phyloP scores from a whole-genome alignment of 768 basidiomycete species.

The Naganishia friedmannii region DNA sequence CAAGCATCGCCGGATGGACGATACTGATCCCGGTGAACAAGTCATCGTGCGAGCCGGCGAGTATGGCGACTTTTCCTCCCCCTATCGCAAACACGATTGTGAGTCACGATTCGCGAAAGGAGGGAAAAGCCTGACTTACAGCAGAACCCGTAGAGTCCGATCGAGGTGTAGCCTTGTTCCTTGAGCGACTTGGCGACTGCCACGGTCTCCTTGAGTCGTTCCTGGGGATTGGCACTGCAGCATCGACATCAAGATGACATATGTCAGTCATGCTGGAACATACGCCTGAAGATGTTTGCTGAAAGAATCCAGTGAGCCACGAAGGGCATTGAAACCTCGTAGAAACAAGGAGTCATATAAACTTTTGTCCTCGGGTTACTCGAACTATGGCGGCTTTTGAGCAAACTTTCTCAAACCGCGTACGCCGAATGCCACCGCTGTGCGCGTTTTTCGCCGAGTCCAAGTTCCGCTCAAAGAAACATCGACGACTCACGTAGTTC shows the following conservation, averaged over 20 bases:
- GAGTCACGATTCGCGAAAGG: neutral
- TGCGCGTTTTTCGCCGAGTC: too few relatives aligned
- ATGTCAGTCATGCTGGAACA: too few relatives aligned
- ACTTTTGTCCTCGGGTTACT: too few relatives aligned
- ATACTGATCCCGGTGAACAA: slow-evolving; percentile 54
- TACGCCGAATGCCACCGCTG: too few relatives aligned
- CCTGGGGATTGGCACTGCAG: slow-evolving; percentile 46
- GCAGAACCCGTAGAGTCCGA: slow-evolving; percentile 57
- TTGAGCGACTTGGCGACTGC: slow-evolving; percentile 55
- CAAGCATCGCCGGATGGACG: slow-evolving; percentile 54
- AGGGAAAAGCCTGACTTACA: slow-evolving; percentile 24
- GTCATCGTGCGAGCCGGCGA: slow-evolving; percentile 45
- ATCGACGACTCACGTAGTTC: slow-evolving; percentile 50
- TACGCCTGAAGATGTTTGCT: too few relatives aligned
- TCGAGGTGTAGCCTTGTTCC: slow-evolving; percentile 54
- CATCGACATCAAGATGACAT: too few relatives aligned
- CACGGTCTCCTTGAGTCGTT: slow-evolving; percentile 60
- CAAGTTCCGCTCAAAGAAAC: too few relatives aligned
- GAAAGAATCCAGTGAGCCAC: too few relatives aligned
- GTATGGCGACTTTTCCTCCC: slow-evolving; percentile 52
- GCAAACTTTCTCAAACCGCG: too few relatives aligned
- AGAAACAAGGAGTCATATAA: too few relatives aligned
- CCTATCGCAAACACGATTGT: slow-evolving; percentile 29
- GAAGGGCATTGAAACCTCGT: too few relatives aligned
- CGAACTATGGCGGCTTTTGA: too few relatives aligned